These are phyloP conservation scores for Ampelocalamus luodianensis DNA, from an alignment of 176 grass and related monocot species.

Conservation along the genomic window DNA sequence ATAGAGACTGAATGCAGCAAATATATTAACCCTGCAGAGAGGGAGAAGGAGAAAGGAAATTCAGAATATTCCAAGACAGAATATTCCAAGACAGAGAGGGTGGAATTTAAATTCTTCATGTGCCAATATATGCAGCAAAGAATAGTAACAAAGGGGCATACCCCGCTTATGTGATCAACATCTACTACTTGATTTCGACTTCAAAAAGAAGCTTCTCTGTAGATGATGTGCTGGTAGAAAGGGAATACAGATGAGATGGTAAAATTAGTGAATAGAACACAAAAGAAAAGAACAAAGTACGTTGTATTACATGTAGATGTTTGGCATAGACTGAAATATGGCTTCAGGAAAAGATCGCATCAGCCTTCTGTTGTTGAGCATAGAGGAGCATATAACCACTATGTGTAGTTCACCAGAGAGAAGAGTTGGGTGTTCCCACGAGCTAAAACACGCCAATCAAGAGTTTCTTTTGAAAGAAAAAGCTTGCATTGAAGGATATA, in stretches of 20 bases:
- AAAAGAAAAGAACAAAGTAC: constrained; percentile 28
- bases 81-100: background rate
- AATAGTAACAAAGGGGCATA: constrained; percentile 19
- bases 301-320: constrained; percentile 58
- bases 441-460: constrained; percentile 60
- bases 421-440: constrained; percentile 56
- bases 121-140: background rate
- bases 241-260: background rate
- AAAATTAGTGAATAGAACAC: constrained; percentile 25
- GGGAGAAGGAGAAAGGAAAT: constrained; percentile 1
- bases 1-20: constrained; percentile 34
- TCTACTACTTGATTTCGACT: constrained; percentile 41
- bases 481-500: constrained; percentile 46
- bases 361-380: constrained; percentile 59
- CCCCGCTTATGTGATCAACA: constrained; percentile 45
- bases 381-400: constrained; percentile 52
- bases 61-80: constrained; percentile 29
- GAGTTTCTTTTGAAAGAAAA: constrained; percentile 64
- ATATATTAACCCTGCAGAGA: constrained; percentile 60
- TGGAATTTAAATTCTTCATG: constrained; percentile 3
- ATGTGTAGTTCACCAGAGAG: constrained; percentile 85
- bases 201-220: constrained; percentile 40
- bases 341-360: constrained; percentile 52
- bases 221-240: constrained; percentile 45
- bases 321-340: constrained; percentile 52